Evolutionary conservation across 2,329 filamentous ascomycete genomes (phyloP), one percentile per base, ranked within the genome.

Genomic region (Fusarium zealandicum): DNA sequence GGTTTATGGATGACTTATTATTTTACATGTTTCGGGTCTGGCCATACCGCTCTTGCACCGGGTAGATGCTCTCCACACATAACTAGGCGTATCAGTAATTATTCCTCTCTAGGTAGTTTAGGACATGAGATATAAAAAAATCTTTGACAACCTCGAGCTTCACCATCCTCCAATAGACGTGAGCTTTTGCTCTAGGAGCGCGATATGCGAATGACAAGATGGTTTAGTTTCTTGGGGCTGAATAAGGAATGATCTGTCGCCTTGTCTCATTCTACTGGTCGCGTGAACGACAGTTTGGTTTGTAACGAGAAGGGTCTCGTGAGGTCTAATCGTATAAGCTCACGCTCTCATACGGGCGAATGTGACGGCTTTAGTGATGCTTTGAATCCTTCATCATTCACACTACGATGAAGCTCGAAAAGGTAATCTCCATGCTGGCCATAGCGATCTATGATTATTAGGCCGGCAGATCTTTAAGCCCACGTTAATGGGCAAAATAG

Each of bases 61-160:
- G 37, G 35, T 61, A 54, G 47, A 57, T 36, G 31, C 41, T 51
- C 44, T 62, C 35, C 39, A 46, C 45, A 55, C 31, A 52, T 18
- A 46, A 4, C 6, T n/a, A 31, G 54, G 54, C 41, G 49, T 42
- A 20, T 6, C 38, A 27, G 54, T 38, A 42, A 48, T 46, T 56
- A 49, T 63, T 59, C 54, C 59, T 58, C 49, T 48, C 45, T 45
- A 25, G 18, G 22, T 39, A 54, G 43, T 52, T 37, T 43, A 51
- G 35, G 45, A 31, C 18, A 56, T 12, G 32, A 36, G 49, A 55
- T 38, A 55, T 51, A 41, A 48, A 48, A 58, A 44, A n/a, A 33
- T 22, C 7, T n/a, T 8, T 14, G 38, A 13, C 12, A 12, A 25
- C 10, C 22, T 27, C 13, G 12, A 35, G 32, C n/a, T 35, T 17